These are phyloP conservation scores for Hortiboletus campestris DNA, from an alignment of 768 basidiomycete genomes.

Conservation along the genomic window DNA sequence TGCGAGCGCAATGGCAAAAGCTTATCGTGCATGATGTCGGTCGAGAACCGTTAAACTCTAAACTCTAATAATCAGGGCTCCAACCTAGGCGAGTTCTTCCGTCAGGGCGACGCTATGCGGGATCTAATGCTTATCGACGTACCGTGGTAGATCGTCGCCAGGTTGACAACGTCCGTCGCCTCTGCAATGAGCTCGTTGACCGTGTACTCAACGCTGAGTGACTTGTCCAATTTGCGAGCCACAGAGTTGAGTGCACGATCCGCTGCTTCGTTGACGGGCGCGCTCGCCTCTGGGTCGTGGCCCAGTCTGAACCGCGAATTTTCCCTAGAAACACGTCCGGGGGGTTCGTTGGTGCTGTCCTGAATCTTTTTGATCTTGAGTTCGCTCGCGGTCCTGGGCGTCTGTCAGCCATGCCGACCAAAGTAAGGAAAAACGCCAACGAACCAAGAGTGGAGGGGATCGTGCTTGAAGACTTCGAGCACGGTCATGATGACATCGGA, in stretches of 20 bases:
- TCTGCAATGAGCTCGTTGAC: slow-evolving; percentile 91
- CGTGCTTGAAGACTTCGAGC: slow-evolving; percentile 94
- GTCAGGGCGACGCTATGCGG: slow-evolving; percentile 1
- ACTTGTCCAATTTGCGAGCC: slow-evolving; percentile 76
- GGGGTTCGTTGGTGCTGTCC: slow-evolving; percentile 34
- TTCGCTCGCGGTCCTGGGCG: slow-evolving; percentile 73
- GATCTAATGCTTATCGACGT: slow-evolving; percentile 22
- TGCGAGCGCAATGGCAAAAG: background rate
- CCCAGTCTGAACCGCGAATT: slow-evolving; percentile 44
- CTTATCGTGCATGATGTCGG: background rate
- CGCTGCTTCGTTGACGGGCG: slow-evolving; percentile 78
- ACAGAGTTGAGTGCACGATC: slow-evolving; percentile 85
- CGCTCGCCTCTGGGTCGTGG: slow-evolving; percentile 57
- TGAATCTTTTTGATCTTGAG: slow-evolving; percentile 69
- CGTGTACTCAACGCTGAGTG: slow-evolving; percentile 86
- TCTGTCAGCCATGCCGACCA: background rate
- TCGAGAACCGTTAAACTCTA: background rate
- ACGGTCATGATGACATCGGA: slow-evolving; percentile 92
- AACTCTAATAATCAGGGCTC: slow-evolving; percentile 38
- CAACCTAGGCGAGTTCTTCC: slow-evolving; percentile 33
- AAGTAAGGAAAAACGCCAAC: slow-evolving; percentile 19
- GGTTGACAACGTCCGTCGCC: slow-evolving; percentile 74
- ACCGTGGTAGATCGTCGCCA: slow-evolving; percentile 80
- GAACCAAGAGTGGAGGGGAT: slow-evolving; percentile 91
- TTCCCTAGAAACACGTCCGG: slow-evolving; percentile 22